A percentile compares a stretch with the other conserved stretches of the same genome.
phyloP scores from a whole-genome alignment of 2,329 filamentous ascomycete genomes.

The Lojkania enalia region DNA sequence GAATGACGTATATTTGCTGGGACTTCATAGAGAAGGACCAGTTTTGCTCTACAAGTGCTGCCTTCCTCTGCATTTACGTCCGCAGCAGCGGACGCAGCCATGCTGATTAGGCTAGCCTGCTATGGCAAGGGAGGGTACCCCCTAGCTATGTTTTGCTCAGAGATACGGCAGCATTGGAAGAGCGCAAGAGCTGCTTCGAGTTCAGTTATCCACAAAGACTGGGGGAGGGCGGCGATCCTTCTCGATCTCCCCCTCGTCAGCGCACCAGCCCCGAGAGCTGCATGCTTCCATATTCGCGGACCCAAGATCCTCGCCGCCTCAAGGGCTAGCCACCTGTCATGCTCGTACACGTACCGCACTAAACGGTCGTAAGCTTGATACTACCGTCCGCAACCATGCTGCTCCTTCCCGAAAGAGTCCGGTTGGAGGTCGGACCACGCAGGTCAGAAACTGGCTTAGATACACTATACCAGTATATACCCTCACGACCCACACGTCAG shows the following conservation, averaged over 20 bases:
- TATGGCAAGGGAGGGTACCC: no score
- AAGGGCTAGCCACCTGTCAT: constrained; percentile 19
- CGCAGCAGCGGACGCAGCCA: no score
- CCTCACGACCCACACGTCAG: constrained; percentile 32
- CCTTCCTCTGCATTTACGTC: no score
- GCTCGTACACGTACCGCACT: constrained; percentile 33
- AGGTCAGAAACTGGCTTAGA: constrained; percentile 35
- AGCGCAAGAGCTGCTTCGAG: no score
- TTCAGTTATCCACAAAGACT: no score
- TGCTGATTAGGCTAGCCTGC: no score
- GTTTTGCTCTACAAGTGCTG: no score
- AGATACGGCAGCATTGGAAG: no score
- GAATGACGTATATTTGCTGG: no score
- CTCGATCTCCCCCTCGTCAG: constrained; percentile 14
- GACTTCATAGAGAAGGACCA: no score
- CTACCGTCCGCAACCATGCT: constrained; percentile 25
- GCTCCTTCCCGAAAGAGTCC: constrained; percentile 42
- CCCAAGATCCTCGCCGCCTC: constrained; percentile 31
- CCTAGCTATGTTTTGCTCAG: no score
- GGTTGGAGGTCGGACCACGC: constrained; percentile 29
- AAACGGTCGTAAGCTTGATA: constrained; percentile 45
- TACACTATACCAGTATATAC: constrained; percentile 39
- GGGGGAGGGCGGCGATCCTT: no score
- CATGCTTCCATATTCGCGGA: constrained; percentile 20
- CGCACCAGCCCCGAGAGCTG: constrained; percentile 21